Percentiles rank a stretch among this genome's conserved stretches.
These are phyloP conservation scores for Plectosphaerella sp. DNA, from an alignment of 2,329 filamentous ascomycete genomes.

Conservation along the genomic window DNA sequence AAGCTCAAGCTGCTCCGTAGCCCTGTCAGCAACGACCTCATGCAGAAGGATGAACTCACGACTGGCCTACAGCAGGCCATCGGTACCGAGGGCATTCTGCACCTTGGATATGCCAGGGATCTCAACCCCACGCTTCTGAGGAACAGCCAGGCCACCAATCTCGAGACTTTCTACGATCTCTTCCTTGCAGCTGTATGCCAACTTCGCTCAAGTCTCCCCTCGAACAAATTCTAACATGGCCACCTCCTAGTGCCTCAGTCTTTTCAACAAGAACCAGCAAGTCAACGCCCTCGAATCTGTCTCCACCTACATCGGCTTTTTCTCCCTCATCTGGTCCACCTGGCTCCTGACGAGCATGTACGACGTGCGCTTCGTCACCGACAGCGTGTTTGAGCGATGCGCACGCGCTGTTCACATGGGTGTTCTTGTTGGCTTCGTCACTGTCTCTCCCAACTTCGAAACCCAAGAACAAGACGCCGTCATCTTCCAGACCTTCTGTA, in stretches of 20 bases:
- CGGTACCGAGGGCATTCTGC: neutral
- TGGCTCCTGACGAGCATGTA: constrained; percentile 62
- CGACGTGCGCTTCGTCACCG: constrained; percentile 61
- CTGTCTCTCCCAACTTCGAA: constrained; percentile 46
- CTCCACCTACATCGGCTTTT: constrained; percentile 27
- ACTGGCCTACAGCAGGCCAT: constrained; percentile 1
- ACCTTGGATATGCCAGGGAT: neutral
- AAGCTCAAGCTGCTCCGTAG: constrained; percentile 27
- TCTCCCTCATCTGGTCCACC: constrained; percentile 57
- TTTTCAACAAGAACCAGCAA: constrained; percentile 38
- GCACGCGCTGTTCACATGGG: constrained; percentile 57
- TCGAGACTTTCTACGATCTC: constrained; percentile 33
- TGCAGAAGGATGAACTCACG: neutral
- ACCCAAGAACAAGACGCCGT: constrained; percentile 28
- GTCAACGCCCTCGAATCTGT: constrained; percentile 22
- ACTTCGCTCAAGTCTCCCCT: constrained; percentile 31
- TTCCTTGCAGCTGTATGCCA: constrained; percentile 22
- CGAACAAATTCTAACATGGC: constrained; percentile 28
- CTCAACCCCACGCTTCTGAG: constrained; percentile 20
- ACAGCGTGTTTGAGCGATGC: constrained; percentile 57
- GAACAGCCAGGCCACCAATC: constrained; percentile 3
- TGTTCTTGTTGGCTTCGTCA: constrained; percentile 61
- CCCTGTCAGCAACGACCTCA: constrained; percentile 14
- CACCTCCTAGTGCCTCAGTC: constrained; percentile 36
- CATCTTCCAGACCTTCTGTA: constrained; percentile 37